Conservation (phyloP, 2,329 filamentous ascomycete species). For the Pseudonectria buxi region DNA sequence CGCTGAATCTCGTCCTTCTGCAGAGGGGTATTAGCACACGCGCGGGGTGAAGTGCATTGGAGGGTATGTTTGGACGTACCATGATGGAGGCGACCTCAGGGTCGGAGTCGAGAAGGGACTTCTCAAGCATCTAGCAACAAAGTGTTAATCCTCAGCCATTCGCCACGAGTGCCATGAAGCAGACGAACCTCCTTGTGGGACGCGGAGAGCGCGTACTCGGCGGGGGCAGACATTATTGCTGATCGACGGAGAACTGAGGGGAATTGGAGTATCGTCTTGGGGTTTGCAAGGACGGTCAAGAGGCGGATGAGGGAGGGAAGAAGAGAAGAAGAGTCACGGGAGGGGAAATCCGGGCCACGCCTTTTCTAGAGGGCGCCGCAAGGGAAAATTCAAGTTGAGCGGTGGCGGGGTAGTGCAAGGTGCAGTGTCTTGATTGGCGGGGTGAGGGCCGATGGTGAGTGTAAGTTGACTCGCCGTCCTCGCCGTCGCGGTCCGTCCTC, state of each 20-base stretch:
- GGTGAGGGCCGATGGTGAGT: conserved; percentile 13
- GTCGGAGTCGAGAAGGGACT: conserved; percentile 83
- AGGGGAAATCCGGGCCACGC: not conserved
- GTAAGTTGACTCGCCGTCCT: not conserved
- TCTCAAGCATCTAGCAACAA: conserved; percentile 76
- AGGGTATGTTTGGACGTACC: too few relatives aligned
- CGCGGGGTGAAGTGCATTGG: too few relatives aligned
- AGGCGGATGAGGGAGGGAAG: not conserved
- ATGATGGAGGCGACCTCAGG: conserved; percentile 95
- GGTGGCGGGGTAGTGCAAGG: conserved; percentile 14
- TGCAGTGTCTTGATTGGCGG: conserved; percentile 20
- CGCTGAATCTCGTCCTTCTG: conserved; percentile 91
- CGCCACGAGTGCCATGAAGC: conserved; percentile 20
- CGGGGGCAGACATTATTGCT: conserved; percentile 34
- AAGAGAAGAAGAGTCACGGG: conserved; percentile 3
- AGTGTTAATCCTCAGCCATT: conserved; percentile 15
- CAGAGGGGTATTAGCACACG: conserved; percentile 26
- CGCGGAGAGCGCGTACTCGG: conserved; percentile 47
- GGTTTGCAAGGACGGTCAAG: conserved; percentile 2
- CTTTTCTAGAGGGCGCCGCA: conserved; percentile 8
- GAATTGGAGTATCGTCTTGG: conserved; percentile 1
- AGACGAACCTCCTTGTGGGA: conserved; percentile 47
- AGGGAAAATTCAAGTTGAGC: conserved; percentile 2
- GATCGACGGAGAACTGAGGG: conserved; percentile 6
- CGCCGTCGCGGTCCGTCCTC: too few relatives aligned